Base-by-base conservation (phyloP, 148 eudicot genomes). In the Rhododendron griersonianum region DNA sequence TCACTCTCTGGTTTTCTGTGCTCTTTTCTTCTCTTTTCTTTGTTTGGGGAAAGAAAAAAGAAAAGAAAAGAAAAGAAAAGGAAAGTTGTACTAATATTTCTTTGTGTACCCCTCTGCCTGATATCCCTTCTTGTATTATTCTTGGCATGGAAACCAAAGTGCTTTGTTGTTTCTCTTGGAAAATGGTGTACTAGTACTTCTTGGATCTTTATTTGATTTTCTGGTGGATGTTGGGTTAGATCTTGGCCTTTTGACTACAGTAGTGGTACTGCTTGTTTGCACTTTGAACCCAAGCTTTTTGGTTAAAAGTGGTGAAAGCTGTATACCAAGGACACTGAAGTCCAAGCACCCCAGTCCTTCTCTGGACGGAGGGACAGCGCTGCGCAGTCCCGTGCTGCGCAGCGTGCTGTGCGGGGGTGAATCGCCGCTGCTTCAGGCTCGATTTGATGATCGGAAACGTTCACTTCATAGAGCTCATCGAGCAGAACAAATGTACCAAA, bases 11-110 rank as follows among this genome's bases (percentile, higher is more conserved):
- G 33, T 55, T 81, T 33, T 51, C 19, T 33, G 39, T 81, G 83
- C 83, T 51, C 45, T 41, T 41, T 80, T 25, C 53, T 50, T 3
- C 50, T 50, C 16, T 51, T 25, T 55, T 28, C 41, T 51, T 81
- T 55, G 65, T 81, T 53, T 55, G n/a, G 83, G 83, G 83, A 81
- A 81, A 81, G 83, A 81, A 19, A 59, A 81, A 81, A 81, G 67
- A 55, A 59, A 30, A 53, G 67, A 7, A 71, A 71, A 71, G 59
- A 47, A 81, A 71, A 30, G 30, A 30, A 30, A 71, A 71, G 59
- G 25, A 55, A 30, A 51, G 21, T 81, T 81, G 67, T 30, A 81
- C 44, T 18, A 39, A 39, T 18, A 19, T 19, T 1, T 71, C 76
- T 33, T 30, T 33, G 19, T 71, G 57, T 21, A 79, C 59, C 51